Evolutionary conservation across 345 rosid species (phyloP).

Genomic region (Cardiospermum halicacabum): DNA sequence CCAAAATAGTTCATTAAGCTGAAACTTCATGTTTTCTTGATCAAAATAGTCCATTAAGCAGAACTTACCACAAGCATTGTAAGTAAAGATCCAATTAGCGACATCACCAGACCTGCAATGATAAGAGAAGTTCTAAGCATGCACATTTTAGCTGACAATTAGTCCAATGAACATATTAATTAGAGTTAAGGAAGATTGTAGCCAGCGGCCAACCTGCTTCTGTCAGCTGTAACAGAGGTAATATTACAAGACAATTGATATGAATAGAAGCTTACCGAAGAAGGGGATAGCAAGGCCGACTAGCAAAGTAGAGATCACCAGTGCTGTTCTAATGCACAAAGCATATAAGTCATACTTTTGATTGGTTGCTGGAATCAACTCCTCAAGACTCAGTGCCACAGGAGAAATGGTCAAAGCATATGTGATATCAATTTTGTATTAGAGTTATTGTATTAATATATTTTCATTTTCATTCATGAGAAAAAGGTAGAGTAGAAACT

Average conservation of each 20-base stretch:
- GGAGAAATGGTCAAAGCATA: conserved; percentile 93
- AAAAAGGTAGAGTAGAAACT: background rate
- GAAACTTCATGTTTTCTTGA: no score
- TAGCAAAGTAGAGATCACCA: conserved; percentile 71
- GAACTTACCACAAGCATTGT: conserved; percentile 88
- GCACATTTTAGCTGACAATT: background rate
- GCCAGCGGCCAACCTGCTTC: background rate
- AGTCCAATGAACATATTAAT: no score
- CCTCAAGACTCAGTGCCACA: conserved; percentile 93
- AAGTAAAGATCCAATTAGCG: conserved; percentile 80
- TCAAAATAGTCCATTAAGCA: no score
- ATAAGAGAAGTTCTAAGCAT: background rate
- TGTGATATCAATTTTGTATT: conserved; percentile 36
- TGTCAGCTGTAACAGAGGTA: background rate
- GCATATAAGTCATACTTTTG: conserved; percentile 53
- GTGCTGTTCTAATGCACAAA: conserved; percentile 60
- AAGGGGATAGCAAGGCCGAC: conserved; percentile 83
- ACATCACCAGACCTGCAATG: conserved; percentile 72
- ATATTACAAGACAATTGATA: background rate
- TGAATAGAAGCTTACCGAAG: conserved; percentile 49
- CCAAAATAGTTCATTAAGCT: no score
- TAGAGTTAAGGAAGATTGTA: background rate
- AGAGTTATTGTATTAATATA: no score
- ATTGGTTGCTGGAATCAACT: conserved; percentile 63
- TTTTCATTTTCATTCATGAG: no score